Evolutionary conservation across 2,329 filamentous ascomycete species (phyloP), one percentile per base, ranked within the genome.

Genomic region (Thermothelomyces thermophilus): DNA sequence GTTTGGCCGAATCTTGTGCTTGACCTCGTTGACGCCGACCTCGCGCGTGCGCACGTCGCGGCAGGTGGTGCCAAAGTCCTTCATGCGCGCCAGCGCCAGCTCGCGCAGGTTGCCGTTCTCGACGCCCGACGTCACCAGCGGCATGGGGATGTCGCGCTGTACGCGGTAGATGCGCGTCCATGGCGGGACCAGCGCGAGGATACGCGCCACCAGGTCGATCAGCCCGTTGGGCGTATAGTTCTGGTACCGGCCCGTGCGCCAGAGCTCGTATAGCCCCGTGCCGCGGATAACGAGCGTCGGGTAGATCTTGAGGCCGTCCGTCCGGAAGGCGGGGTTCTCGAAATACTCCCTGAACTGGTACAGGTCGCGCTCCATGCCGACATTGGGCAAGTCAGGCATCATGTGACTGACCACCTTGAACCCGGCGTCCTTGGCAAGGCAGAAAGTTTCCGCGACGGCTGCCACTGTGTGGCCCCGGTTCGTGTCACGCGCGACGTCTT

Each of bases 361-460:
- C 37, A 98, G 75, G 65, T 98, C 93, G 61, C 93, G 85, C 70
- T 98, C 94, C 87, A 97, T 95, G 50, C 93, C 93, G 2, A 98
- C 93, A 62, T 98, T 98, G 3, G 93, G 93, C 41, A 98, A 71
- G 65, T 98, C 93, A 1, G 93, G 93, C 93, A 98, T 98, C 93
- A 98, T 98, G 70, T 98, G 93, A 58, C 88, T 95, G 55, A 98
- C 93, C 1, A 98, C 93, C 68, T 98, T 98, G 78, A 95, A 98
- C 1, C 93, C 93, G 5, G 94, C 90, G 67, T 98, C 94, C 69
- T 98, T 98, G 56, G 93, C 83, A n/a, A 96, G 76, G 59, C 87
- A 94, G 66, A 98, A 98, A 0, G 93, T 98, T 69, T 98, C 90
- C 26, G 90, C 91, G 0, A 98, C 93, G 1, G 94, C 82, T 6